Percentiles rank a stretch among this genome's conserved stretches.
phyloP scores from a whole-genome alignment of 192 early-diverging fungal species.

The Coemansia sp. region DNA sequence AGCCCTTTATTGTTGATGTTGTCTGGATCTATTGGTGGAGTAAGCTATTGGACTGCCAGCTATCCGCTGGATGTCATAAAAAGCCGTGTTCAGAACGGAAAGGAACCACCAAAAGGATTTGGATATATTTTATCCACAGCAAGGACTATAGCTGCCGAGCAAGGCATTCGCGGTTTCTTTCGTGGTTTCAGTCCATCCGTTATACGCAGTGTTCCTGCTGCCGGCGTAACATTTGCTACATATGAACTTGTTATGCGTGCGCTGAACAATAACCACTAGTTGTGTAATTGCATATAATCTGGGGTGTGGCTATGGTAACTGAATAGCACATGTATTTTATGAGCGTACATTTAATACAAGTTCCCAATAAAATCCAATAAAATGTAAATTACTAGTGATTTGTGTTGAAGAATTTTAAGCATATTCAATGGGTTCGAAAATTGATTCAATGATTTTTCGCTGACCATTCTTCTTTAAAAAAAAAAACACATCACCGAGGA shows the following conservation, averaged over 20 bases:
- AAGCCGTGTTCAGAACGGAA: constrained; percentile 68
- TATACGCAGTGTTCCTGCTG: constrained; percentile 68
- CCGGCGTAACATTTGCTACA: constrained; percentile 72
- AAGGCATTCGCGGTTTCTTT: constrained; percentile 63
- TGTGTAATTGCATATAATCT: too few relatives aligned
- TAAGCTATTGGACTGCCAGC: constrained; percentile 77
- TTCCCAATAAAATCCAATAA: too few relatives aligned
- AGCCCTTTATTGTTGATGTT: constrained; percentile 62
- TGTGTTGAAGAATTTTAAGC: too few relatives aligned
- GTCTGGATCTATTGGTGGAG: constrained; percentile 76
- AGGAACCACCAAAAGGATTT: constrained; percentile 57
- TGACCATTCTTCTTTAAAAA: too few relatives aligned
- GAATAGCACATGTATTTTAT: background rate
- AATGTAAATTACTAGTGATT: too few relatives aligned
- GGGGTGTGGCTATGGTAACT: background rate
- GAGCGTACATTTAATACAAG: too few relatives aligned
- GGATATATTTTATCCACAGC: constrained; percentile 62
- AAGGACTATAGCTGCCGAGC: constrained; percentile 56
- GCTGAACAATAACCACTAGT: constrained; percentile 11
- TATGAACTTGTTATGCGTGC: constrained; percentile 62
- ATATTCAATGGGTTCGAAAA: too few relatives aligned
- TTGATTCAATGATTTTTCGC: too few relatives aligned
- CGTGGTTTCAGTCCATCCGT: constrained; percentile 63
- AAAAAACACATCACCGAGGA: too few relatives aligned
- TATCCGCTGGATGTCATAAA: constrained; percentile 90